Evolutionary conservation across 169 alveolate species (phyloP).

Genomic region (Plasmodium gallinaceum): DNA sequence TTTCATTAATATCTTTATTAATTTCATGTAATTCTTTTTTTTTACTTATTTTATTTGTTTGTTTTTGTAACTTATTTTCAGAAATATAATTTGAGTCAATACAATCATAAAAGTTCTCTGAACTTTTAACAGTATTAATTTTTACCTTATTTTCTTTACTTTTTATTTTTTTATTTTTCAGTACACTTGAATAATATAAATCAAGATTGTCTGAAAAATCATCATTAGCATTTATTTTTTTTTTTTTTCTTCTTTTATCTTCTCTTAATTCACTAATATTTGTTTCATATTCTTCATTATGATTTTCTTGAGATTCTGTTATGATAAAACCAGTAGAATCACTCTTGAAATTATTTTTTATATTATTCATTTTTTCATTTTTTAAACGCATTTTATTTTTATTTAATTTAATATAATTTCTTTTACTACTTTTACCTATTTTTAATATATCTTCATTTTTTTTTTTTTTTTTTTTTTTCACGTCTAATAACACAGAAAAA

Average conservation of each 20-base stretch:
- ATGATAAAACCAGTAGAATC: background rate
- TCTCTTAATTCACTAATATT: slow-evolving; percentile 8
- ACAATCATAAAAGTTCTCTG: too few species aligned
- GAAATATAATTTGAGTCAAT: too few species aligned
- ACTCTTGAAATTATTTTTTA: background rate
- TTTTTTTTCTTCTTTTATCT: slow-evolving; percentile 5
- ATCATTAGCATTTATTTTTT: background rate
- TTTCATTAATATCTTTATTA: background rate
- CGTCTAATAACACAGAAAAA: slow-evolving; percentile 7
- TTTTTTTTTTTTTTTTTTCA: background rate
- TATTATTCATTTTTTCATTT: slow-evolving; percentile 6
- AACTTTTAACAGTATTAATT: too few species aligned
- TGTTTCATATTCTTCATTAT: background rate
- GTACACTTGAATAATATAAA: too few species aligned
- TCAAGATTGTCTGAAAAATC: background rate
- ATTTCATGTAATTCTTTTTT: too few species aligned
- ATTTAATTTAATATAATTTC: slow-evolving; percentile 16
- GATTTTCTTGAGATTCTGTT: background rate
- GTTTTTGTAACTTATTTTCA: too few species aligned
- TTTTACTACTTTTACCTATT: background rate
- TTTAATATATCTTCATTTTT: slow-evolving; percentile 15
- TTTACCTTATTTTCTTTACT: too few species aligned
- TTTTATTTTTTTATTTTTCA: too few species aligned
- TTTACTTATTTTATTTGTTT: too few species aligned
- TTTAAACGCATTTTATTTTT: slow-evolving; percentile 28